A percentile compares a stretch with the other conserved stretches of the same genome.
Evolutionary conservation across 306 rosid genomes (phyloP).

Genomic region (Quercus engelmannii): DNA sequence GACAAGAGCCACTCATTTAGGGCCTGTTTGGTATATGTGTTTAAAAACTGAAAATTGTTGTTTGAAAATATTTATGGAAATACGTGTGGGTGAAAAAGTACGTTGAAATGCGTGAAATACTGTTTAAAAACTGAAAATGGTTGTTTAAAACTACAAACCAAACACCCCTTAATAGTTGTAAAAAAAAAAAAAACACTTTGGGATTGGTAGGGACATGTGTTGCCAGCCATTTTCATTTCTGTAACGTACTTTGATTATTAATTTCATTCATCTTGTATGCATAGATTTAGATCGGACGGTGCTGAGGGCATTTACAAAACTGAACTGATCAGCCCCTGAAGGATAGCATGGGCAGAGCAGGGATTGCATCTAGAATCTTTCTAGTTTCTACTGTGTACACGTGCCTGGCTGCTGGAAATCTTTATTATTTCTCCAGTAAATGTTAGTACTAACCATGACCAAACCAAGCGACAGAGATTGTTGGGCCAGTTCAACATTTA

Average conservation of each 20-base stretch:
- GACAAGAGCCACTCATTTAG: slow-evolving; percentile 19
- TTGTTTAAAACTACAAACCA: too few species aligned
- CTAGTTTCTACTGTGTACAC: too few species aligned
- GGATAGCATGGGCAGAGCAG: not conserved
- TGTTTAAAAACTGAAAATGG: too few species aligned
- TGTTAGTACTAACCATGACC: too few species aligned
- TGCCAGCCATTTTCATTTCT: not conserved
- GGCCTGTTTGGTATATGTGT: too few species aligned
- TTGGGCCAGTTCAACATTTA: not conserved
- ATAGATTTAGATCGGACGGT: not conserved
- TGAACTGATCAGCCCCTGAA: not conserved
- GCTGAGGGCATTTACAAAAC: not conserved
- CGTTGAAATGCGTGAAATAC: too few species aligned
- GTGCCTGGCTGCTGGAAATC: too few species aligned
- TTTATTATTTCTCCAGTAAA: too few species aligned
- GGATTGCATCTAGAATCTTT: not conserved
- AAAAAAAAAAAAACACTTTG: not conserved
- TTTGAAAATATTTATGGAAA: too few species aligned
- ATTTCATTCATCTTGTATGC: too few species aligned
- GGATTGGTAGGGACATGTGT: slow-evolving; percentile 33
- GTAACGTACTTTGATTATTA: not conserved
- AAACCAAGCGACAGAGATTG: not conserved
- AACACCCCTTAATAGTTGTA: slow-evolving; percentile 18
- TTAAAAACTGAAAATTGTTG: too few species aligned
- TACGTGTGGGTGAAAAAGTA: too few species aligned